phyloP scores from a whole-genome alignment of 495 filamentous ascomycete species.

The Aspergillus coremiiformis region DNA sequence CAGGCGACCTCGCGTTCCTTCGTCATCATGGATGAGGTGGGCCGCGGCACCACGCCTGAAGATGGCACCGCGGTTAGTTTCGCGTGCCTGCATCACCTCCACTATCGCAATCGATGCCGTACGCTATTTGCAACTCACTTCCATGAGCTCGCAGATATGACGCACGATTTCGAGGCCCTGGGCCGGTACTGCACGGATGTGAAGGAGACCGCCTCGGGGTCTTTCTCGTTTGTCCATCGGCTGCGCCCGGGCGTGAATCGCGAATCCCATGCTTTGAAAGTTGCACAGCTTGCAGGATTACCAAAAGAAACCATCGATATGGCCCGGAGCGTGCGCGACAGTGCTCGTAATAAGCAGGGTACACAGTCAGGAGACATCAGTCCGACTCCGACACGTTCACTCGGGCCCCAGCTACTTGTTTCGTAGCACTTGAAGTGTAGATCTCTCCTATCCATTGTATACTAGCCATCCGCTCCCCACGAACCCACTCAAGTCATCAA shows the following conservation, averaged over 20 bases:
- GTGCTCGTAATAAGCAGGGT: background rate
- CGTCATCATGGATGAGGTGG: conserved; percentile 99
- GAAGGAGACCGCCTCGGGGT: conserved; percentile 52
- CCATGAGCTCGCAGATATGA: conserved; percentile 75
- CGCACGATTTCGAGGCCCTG: conserved; percentile 51
- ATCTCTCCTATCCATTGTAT: no score
- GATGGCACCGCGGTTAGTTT: conserved; percentile 88
- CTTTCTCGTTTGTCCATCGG: conserved; percentile 81
- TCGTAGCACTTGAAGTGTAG: no score
- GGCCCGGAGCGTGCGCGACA: conserved; percentile 32
- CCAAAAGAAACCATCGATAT: conserved; percentile 53
- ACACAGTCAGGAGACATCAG: background rate
- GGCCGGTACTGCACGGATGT: conserved; percentile 89
- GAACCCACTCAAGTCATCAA: no score
- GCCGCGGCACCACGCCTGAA: conserved; percentile 84
- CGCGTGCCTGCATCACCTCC: conserved; percentile 76
- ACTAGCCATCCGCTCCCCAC: no score
- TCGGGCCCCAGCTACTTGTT: background rate
- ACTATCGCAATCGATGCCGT: conserved; percentile 65
- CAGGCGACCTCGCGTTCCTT: conserved; percentile 54
- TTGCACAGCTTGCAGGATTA: conserved; percentile 76
- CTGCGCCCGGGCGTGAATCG: conserved; percentile 77
- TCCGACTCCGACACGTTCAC: background rate
- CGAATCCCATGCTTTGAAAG: conserved; percentile 83
- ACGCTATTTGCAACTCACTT: conserved; percentile 95